These are phyloP conservation scores for Coprinopsis cinerea DNA, from an alignment of 768 basidiomycete genomes.

Conservation along the genomic window DNA sequence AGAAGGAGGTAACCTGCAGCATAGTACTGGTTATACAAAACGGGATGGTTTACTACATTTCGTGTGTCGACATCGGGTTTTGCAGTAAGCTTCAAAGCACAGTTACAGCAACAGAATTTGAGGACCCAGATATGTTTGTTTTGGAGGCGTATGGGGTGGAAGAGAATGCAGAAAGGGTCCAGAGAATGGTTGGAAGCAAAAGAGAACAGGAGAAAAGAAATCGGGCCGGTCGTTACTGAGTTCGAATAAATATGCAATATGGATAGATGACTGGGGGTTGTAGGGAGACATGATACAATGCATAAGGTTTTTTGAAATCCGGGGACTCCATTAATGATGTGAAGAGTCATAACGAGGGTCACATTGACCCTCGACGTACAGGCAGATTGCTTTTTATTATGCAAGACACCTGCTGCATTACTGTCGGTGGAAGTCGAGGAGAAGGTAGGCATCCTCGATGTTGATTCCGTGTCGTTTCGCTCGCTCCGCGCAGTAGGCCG, in stretches of 20 bases:
- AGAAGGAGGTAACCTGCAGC: too few relatives aligned
- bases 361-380: neutral
- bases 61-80: too few relatives aligned
- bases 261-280: neutral
- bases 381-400: too few relatives aligned
- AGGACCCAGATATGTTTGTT: too few relatives aligned
- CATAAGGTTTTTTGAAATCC: too few relatives aligned
- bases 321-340: too few relatives aligned
- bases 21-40: too few relatives aligned
- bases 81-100: too few relatives aligned
- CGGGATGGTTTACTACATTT: too few relatives aligned
- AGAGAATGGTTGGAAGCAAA: neutral
- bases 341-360: neutral
- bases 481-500: slow-evolving; percentile 28
- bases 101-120: too few relatives aligned
- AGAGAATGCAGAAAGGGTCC: neutral
- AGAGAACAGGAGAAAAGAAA: neutral
- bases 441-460: slow-evolving; percentile 68
- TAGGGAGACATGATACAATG: neutral
- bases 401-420: too few relatives aligned
- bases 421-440: slow-evolving; percentile 71
- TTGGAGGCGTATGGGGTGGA: neutral
- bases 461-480: slow-evolving; percentile 55
- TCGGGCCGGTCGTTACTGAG: neutral
- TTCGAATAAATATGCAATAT: slow-evolving; percentile 10